Percentiles rank a stretch among this genome's conserved stretches.
Conservation (phyloP, 345 rosid species). For the Turritis glabra region DNA sequence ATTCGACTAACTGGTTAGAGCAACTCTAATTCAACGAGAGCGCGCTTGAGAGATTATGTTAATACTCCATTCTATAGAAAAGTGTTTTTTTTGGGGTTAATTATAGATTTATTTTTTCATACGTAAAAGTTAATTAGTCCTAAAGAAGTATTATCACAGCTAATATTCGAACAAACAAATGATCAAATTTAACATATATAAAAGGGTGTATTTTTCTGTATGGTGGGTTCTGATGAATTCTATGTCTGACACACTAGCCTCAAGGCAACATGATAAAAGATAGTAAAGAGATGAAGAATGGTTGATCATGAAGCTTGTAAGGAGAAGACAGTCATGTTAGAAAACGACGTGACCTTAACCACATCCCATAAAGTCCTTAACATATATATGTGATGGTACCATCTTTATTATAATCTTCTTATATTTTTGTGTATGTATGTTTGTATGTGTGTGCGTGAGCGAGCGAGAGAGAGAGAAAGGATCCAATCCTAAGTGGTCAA, state of each 20-base stretch:
- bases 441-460: neutral
- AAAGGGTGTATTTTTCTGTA: slow-evolving; percentile 23
- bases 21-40: slow-evolving; percentile 1
- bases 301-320: slow-evolving; percentile 39
- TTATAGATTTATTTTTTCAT: neutral
- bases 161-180: neutral
- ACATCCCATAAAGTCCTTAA: slow-evolving; percentile 41
- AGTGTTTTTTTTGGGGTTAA: neutral
- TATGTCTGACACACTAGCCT: slow-evolving; percentile 40
- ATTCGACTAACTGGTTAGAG: neutral
- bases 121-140: neutral
- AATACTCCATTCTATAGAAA: neutral
- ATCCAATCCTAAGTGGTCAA: slow-evolving; percentile 36
- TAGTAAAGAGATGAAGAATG: slow-evolving; percentile 40
- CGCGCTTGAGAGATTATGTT: neutral
- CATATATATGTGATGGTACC: slow-evolving; percentile 28
- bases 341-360: slow-evolving; percentile 44
- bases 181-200: neutral
- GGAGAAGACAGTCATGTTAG: slow-evolving; percentile 45
- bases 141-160: neutral
- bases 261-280: slow-evolving; percentile 41
- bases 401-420: slow-evolving; percentile 22
- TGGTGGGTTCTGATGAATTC: slow-evolving; percentile 33
- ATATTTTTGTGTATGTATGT: slow-evolving; percentile 18
- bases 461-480: slow-evolving; percentile 6